phyloP scores from a whole-genome alignment of 2,329 filamentous ascomycete genomes.

The Tricladium varicosporioides region DNA sequence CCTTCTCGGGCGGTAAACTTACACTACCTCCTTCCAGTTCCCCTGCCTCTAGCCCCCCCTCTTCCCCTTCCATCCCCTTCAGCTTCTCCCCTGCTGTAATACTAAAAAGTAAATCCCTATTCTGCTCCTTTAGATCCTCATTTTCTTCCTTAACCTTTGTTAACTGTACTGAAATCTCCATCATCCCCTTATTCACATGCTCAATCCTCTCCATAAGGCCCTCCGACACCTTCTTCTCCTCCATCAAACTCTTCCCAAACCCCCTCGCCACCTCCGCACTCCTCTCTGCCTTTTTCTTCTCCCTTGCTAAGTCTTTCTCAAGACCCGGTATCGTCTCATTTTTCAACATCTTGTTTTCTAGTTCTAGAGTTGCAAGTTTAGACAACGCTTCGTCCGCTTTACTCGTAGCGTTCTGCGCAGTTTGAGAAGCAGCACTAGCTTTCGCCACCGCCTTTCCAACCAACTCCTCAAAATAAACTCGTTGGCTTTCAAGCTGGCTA shows the following conservation, averaged over 20 bases:
- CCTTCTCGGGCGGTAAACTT: slow-evolving; percentile 49
- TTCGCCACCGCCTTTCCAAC: slow-evolving; percentile 88
- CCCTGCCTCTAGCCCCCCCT: slow-evolving; percentile 59
- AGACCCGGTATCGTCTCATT: slow-evolving; percentile 61
- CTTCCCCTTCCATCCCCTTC: slow-evolving; percentile 82
- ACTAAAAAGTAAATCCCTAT: slow-evolving; percentile 82
- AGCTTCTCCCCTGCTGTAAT: slow-evolving; percentile 81
- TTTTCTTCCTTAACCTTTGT: slow-evolving; percentile 60
- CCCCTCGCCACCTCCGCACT: slow-evolving; percentile 73
- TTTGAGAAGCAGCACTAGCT: slow-evolving; percentile 68
- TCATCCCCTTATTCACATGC: slow-evolving; percentile 64
- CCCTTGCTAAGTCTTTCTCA: slow-evolving; percentile 70
- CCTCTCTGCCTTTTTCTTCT: slow-evolving; percentile 66
- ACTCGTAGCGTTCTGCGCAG: slow-evolving; percentile 60
- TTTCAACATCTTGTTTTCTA: slow-evolving; percentile 46
- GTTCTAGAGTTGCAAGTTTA: slow-evolving; percentile 52
- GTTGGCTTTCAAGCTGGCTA: slow-evolving; percentile 87
- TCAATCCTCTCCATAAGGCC: slow-evolving; percentile 80
- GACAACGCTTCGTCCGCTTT: slow-evolving; percentile 48
- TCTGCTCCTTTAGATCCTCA: slow-evolving; percentile 77
- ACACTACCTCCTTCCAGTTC: slow-evolving; percentile 72
- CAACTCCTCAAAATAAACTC: slow-evolving; percentile 91
- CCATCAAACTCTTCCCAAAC: slow-evolving; percentile 72
- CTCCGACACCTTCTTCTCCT: slow-evolving; percentile 83
- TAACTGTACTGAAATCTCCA: slow-evolving; percentile 55